Base-by-base conservation (phyloP, 495 filamentous ascomycete species). In the Penicillium flavigenum region DNA sequence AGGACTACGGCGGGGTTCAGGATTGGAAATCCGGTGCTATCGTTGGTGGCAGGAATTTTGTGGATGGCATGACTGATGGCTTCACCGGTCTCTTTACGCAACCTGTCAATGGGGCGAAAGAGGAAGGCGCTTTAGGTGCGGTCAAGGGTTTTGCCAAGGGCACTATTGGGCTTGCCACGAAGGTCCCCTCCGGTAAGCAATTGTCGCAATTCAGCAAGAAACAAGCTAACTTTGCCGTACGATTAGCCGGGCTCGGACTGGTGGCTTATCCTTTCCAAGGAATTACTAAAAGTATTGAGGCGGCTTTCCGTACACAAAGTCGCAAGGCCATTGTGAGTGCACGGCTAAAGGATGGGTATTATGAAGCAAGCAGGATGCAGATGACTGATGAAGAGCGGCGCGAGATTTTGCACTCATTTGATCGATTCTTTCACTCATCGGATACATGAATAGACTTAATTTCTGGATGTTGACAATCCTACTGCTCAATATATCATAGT, bases 31-130 rank as follows among this genome's bases (percentile, higher is more conserved):
- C 70, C 4, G 74, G 75, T 0, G 56, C 61, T 0, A 58, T 59
- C 0, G 70, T 72, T 8, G 74, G 60, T 7, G 61, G 66, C 2
- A 78, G 82, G 64, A 90, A 88, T 60, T 86, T 95, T 43, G 73
- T 77, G 1, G 84, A 85, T 44, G 90, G 90, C 2, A 79, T 92
- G 55, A 85, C 85, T 51, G 89, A 91, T 63, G 90, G 88, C 32
- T 75, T 87, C 42, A 87, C 86, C 0, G 91, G 89, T 0, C 64
- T 95, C 4, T 76, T 90, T 8, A 73, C 72, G 2, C 82, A 89
- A 24, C 91, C 90, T 0, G 71, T 82, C 46, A 75, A 76, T 2
- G 90, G 87, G 1, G 84, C 81, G 3, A 77, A 78, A 24, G 76
- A 83, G 4, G 76, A 80, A 3, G 86, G 86, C 4, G 55, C 80